Evolutionary conservation across 169 alveolate genomes (phyloP), one percentile per base, ranked within the genome.

Genomic region (Eimeria necatrix): DNA sequence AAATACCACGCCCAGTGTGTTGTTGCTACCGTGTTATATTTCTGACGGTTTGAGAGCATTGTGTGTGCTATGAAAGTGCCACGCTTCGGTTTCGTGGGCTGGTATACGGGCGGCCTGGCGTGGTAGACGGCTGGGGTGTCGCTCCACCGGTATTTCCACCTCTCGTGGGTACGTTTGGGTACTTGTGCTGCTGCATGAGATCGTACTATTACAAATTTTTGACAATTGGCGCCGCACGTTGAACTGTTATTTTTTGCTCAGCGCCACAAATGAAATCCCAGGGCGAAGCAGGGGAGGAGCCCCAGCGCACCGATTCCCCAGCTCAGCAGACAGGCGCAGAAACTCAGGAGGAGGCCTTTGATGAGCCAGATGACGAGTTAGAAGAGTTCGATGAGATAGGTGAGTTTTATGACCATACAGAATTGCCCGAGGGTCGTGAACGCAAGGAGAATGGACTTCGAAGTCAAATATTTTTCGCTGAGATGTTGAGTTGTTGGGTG

Each of bases 321-420:
- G 68, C 93, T 20, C 89, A 76, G 48, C 73, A 76, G 32, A 70
- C 73, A 73, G 51, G 56, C 53, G 87, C 49, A 56, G 96, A 64
- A 74, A 88, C 86, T 7, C 95, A 94, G 22, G 94, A 94, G 26
- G 93, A 90, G 51, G 76, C 95, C 12, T 94, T 94, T 41, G 96
- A 94, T 41, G 96, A 94, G 76, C 96, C 96, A 22, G 96, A 94
- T 49, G 96, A 94, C 86, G 96, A 94, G 64, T 90, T 94, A 20
- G 96, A 94, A 80, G 96, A 94, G 32, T 94, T 94, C 81, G 96
- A 94, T 41, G 95, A 88, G 64, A 94, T 94, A 48, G 96, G 96
- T 94, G 52, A 18, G 96, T 76, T 32, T 32, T 32, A 32, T 32
- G 41, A 32, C 41, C 41, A 32, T 32, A 32, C 41, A 32, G 41